Evolutionary conservation across 768 basidiomycete genomes (phyloP).

Genomic region (Boletus insuetus): DNA sequence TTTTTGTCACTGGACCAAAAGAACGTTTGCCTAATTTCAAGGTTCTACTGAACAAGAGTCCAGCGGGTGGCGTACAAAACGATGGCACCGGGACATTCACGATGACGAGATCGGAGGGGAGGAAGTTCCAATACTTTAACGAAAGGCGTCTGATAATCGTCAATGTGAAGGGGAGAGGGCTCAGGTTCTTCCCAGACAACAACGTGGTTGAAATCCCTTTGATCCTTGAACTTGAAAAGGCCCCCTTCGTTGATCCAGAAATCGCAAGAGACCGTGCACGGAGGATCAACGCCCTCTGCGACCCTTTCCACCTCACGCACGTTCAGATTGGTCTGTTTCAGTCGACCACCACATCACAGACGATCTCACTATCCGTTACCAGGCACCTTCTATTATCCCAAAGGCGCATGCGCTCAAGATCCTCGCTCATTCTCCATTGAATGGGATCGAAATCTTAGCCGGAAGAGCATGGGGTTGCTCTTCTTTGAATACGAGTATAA

Average conservation of each 20-base stretch:
- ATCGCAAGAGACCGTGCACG: conserved; percentile 47
- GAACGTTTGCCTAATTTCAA: conserved; percentile 54
- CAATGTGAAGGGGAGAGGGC: conserved; percentile 38
- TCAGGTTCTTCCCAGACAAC: conserved; percentile 27
- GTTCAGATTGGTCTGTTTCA: conserved; percentile 59
- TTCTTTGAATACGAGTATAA: conserved; percentile 69
- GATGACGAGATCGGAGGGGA: conserved; percentile 33
- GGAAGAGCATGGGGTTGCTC: conserved; percentile 49
- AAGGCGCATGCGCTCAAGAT: conserved; percentile 22
- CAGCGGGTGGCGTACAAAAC: conserved; percentile 53
- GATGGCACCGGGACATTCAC: conserved; percentile 46
- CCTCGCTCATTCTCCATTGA: conserved; percentile 66
- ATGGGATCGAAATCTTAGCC: conserved; percentile 54
- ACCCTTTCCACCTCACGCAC: conserved; percentile 51
- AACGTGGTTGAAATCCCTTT: conserved; percentile 11
- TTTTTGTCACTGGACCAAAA: conserved; percentile 22
- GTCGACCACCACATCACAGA: neutral
- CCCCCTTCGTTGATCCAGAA: conserved; percentile 53
- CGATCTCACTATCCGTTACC: neutral
- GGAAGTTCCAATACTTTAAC: conserved; percentile 47
- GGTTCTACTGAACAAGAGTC: conserved; percentile 51
- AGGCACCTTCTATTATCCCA: conserved; percentile 31
- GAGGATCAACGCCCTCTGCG: conserved; percentile 43
- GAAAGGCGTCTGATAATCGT: conserved; percentile 37
- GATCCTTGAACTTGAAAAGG: conserved; percentile 45